Conservation (phyloP, 2,329 filamentous ascomycete genomes). For the Madurella fahalii region DNA sequence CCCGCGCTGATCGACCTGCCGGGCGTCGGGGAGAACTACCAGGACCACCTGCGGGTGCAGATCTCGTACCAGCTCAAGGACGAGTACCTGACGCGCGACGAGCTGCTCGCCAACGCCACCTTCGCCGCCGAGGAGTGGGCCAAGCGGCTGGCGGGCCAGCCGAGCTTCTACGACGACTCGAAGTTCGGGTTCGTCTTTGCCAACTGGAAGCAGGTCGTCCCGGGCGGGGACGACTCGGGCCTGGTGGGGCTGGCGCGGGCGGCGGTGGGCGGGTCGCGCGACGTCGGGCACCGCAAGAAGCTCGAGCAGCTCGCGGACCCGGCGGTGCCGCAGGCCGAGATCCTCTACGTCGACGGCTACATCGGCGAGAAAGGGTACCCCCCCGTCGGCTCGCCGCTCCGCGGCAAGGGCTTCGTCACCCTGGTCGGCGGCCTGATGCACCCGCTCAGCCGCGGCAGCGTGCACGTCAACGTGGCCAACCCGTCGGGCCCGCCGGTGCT, state of each 20-base stretch:
- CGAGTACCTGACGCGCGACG: conserved; percentile 32
- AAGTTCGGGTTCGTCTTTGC: conserved; percentile 38
- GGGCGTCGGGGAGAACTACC: conserved; percentile 54
- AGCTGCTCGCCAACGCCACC: conserved; percentile 29
- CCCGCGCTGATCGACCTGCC: conserved; percentile 48
- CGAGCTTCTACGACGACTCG: conserved; percentile 39
- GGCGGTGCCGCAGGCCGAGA: conserved; percentile 38
- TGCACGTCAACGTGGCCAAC: conserved; percentile 35
- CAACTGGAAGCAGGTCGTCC: conserved; percentile 37
- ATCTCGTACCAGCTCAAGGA: conserved; percentile 27
- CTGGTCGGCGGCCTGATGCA: conserved; percentile 31
- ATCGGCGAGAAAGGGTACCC: conserved; percentile 38
- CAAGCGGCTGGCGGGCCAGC: conserved; percentile 31
- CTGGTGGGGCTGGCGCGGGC: conserved; percentile 33
- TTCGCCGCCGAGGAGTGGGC: conserved; percentile 38
- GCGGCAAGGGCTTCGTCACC: conserved; percentile 30
- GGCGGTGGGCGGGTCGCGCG: conserved; percentile 28
- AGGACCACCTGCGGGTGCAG: conserved; percentile 25
- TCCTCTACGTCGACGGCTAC: conserved; percentile 44
- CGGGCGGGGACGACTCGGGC: conserved; percentile 26
- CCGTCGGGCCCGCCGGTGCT: conserved; percentile 30
- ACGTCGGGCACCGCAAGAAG: conserved; percentile 35
- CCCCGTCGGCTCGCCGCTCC: conserved; percentile 28
- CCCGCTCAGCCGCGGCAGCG: conserved; percentile 31
- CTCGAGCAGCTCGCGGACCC: conserved; percentile 36